Evolutionary conservation across 1,284 basidiomycete genomes (phyloP).

Genomic region (Sanghuangporus baumii): DNA sequence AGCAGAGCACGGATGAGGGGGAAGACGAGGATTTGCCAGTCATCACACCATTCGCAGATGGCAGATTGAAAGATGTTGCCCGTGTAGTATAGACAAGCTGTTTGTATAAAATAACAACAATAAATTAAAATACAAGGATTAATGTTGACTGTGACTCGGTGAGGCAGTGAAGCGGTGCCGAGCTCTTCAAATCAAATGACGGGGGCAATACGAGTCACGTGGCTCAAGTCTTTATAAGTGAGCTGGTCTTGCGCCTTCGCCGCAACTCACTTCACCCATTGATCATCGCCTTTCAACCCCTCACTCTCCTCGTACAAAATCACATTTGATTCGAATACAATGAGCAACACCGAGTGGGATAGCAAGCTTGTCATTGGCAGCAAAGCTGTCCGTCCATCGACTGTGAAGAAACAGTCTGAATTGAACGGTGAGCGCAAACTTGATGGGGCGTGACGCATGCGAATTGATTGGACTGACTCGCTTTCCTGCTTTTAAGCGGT

Average conservation of each 20-base stretch:
- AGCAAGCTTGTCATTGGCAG: conserved; percentile 71
- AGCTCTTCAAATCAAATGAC: neutral
- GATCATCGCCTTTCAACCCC: neutral
- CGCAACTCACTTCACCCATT: neutral
- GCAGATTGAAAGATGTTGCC: conserved; percentile 16
- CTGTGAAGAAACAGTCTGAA: conserved; percentile 62
- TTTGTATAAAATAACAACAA: neutral
- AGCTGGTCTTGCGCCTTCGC: neutral
- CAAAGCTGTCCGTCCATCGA: conserved; percentile 64
- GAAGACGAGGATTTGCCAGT: conserved; percentile 13
- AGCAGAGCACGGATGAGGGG: neutral
- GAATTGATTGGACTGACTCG: neutral
- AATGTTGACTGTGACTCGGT: neutral
- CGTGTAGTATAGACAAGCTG: neutral
- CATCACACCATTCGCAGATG: conserved; percentile 12
- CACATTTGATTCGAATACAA: conserved; percentile 22
- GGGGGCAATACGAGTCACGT: conserved; percentile 8
- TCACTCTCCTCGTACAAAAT: neutral
- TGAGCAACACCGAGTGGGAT: conserved; percentile 66
- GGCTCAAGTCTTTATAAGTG: neutral
- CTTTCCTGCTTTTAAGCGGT: conserved; percentile 5
- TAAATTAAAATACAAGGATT: neutral
- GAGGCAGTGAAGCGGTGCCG: conserved; percentile 1
- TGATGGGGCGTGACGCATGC: neutral
- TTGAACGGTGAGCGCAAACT: conserved; percentile 55